phyloP scores from a whole-genome alignment of 768 basidiomycete genomes.

The Paxillus involutus region DNA sequence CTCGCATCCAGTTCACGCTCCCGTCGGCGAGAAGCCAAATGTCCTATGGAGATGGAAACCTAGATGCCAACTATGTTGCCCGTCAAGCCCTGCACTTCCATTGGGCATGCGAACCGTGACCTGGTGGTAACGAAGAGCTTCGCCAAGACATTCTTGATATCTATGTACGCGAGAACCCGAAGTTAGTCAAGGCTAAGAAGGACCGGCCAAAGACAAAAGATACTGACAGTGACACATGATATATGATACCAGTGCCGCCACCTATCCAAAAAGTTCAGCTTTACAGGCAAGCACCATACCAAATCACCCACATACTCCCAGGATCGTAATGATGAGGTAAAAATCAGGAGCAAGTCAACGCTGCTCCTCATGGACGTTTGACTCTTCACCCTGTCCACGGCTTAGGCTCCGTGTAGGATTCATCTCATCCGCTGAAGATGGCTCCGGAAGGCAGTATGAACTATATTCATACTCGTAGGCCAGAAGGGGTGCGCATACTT shows the following conservation, averaged over 20 bases:
- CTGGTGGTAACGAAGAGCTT: too few relatives aligned
- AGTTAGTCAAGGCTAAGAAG: too few relatives aligned
- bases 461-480: slow-evolving; percentile 14
- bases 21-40: too few relatives aligned
- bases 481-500: slow-evolving; percentile 23
- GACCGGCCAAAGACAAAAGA: background rate
- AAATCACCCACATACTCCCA: slow-evolving; percentile 54
- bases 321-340: slow-evolving; percentile 57
- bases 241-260: too few relatives aligned
- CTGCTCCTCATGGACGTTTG: slow-evolving; percentile 54
- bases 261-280: slow-evolving; percentile 39
- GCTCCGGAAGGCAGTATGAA: slow-evolving; percentile 27
- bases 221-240: slow-evolving; percentile 78
- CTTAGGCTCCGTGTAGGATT: too few relatives aligned
- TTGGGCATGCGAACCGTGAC: too few relatives aligned
- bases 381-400: slow-evolving; percentile 15
- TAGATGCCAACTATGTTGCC: too few relatives aligned
- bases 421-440: too few relatives aligned
- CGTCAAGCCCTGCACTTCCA: too few relatives aligned
- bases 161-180: slow-evolving; percentile 36
- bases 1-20: too few relatives aligned
- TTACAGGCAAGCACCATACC: background rate
- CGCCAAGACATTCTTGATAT: too few relatives aligned
- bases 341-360: slow-evolving; percentile 59
- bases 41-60: too few relatives aligned